A percentile compares a stretch with the other conserved stretches of the same genome.
Conservation (phyloP, 306 rosid genomes). For the Fragaria ananassa region DNA sequence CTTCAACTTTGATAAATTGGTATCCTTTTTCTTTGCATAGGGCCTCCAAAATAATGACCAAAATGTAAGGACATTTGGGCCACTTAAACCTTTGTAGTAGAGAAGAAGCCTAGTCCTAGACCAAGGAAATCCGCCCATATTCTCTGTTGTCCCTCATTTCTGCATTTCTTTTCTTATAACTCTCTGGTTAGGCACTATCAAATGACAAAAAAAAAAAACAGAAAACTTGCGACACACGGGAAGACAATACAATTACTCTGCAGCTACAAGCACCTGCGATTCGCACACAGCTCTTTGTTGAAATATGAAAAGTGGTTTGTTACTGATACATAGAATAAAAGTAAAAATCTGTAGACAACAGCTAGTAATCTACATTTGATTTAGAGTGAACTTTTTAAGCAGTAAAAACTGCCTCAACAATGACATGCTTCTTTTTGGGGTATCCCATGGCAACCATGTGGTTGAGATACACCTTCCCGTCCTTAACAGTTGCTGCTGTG, state of each 20-base stretch:
- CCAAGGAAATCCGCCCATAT: too few relatives aligned
- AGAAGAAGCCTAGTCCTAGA: too few relatives aligned
- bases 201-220: neutral
- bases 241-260: neutral
- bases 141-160: too few relatives aligned
- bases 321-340: neutral
- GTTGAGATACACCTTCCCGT: conserved; percentile 74
- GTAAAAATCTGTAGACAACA: neutral
- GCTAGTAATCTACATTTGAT: neutral
- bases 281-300: neutral
- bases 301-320: neutral
- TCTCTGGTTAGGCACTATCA: neutral
- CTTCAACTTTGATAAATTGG: too few relatives aligned
- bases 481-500: conserved; percentile 79
- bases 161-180: too few relatives aligned
- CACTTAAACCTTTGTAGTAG: too few relatives aligned
- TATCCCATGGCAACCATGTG: conserved; percentile 73
- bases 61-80: too few relatives aligned
- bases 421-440: conserved; percentile 77
- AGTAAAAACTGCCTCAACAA: conserved; percentile 78
- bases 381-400: conserved; percentile 5
- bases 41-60: too few relatives aligned
- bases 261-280: neutral
- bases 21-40: too few relatives aligned
- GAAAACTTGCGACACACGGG: neutral